A percentile compares a stretch with the other conserved stretches of the same genome.
Evolutionary conservation across 169 alveolate genomes (phyloP).

Genomic region (Eimeria necatrix): DNA sequence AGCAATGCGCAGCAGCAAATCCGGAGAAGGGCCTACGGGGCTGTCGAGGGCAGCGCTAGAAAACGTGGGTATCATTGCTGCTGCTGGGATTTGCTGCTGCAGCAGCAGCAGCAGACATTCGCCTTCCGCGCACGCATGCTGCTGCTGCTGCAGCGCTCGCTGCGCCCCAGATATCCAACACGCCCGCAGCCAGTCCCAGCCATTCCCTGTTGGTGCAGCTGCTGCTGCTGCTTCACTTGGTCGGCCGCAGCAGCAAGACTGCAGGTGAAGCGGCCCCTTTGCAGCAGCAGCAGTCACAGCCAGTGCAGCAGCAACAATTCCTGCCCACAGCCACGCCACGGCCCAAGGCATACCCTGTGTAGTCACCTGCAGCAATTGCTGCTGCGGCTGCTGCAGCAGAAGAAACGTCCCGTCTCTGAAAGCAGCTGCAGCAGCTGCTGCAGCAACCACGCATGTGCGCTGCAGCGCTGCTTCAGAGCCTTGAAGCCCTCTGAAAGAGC

Average conservation of each 20-base stretch:
- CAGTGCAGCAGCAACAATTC: slow-evolving; percentile 19
- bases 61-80: slow-evolving; percentile 16
- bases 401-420: slow-evolving; percentile 45
- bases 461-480: slow-evolving; percentile 3
- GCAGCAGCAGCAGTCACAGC: slow-evolving; percentile 30
- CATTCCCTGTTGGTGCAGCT: slow-evolving; percentile 32
- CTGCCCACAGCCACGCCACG: slow-evolving; percentile 34
- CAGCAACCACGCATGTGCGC: slow-evolving; percentile 40
- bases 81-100: slow-evolving; percentile 65
- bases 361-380: slow-evolving; percentile 26
- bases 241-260: neutral
- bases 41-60: slow-evolving; percentile 21
- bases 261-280: neutral
- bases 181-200: slow-evolving; percentile 49
- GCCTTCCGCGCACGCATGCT: slow-evolving; percentile 20
- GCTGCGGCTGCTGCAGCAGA: slow-evolving; percentile 55
- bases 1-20: slow-evolving; percentile 46
- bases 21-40: slow-evolving; percentile 45
- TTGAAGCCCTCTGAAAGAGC: neutral
- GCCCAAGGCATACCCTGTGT: slow-evolving; percentile 52
- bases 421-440: slow-evolving; percentile 51
- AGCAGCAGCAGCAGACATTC: slow-evolving; percentile 57
- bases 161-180: slow-evolving; percentile 54
- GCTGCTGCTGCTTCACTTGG: slow-evolving; percentile 19
- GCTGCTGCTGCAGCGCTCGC: slow-evolving; percentile 59